Percentiles rank a stretch among this genome's conserved stretches.
These are phyloP conservation scores for Naganishia onofrii DNA, from an alignment of 768 basidiomycete genomes.

Conservation along the genomic window DNA sequence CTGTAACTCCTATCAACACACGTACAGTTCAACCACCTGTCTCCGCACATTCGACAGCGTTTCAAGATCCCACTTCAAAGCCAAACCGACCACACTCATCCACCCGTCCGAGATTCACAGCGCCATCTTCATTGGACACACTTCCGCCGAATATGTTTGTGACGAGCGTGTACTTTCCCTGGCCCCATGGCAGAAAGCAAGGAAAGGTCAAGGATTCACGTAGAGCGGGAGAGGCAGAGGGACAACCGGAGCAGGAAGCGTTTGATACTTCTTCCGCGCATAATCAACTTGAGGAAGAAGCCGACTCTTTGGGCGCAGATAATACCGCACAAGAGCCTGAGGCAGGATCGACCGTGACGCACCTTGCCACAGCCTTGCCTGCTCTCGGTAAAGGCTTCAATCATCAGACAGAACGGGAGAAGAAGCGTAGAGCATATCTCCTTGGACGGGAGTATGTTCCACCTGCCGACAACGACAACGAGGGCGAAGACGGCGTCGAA, in stretches of 20 bases:
- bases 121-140: conserved; percentile 17
- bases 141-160: conserved; percentile 23
- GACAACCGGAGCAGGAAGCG: conserved; percentile 1
- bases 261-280: not conserved
- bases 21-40: not conserved
- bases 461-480: not conserved
- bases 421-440: conserved; percentile 14
- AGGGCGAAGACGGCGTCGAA: conserved; percentile 6
- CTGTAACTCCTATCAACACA: not conserved
- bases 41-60: not conserved
- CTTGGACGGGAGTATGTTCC: conserved; percentile 8
- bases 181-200: conserved; percentile 16
- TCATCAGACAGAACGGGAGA: conserved; percentile 19
- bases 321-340: not conserved
- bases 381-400: not conserved
- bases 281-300: not conserved
- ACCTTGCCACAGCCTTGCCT: not conserved
- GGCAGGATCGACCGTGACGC: not conserved
- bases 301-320: not conserved
- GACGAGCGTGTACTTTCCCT: conserved; percentile 27
- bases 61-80: not conserved
- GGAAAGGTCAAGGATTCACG: conserved; percentile 10
- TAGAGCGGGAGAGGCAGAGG: not conserved
- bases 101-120: conserved; percentile 19
- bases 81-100: not conserved